These are phyloP conservation scores for Solanum ossicruentum DNA, from an alignment of 257 asterid genomes.

Conservation along the genomic window DNA sequence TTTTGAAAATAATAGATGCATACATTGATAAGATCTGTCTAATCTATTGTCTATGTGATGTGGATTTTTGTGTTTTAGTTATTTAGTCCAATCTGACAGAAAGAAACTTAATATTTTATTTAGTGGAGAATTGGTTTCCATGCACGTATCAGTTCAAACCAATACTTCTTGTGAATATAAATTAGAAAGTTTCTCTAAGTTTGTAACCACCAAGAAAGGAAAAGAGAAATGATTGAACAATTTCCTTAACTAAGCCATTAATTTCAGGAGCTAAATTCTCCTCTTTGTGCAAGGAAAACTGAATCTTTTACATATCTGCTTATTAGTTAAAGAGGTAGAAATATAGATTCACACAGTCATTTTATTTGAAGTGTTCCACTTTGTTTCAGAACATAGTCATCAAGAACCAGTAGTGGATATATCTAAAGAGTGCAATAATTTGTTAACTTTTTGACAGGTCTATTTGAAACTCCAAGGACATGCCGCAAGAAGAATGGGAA, in stretches of 20 bases:
- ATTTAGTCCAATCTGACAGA: not conserved
- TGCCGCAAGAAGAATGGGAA: slow-evolving; percentile 64
- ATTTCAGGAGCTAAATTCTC: not conserved
- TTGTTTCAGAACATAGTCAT: not conserved
- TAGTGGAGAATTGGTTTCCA: not conserved
- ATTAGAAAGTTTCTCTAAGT: not conserved
- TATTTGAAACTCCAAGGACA: slow-evolving; percentile 76
- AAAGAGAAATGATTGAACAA: not conserved
- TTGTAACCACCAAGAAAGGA: not conserved
- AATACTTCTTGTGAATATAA: not conserved
- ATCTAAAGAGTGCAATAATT: not conserved
- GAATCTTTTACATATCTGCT: not conserved
- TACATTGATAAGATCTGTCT: not conserved
- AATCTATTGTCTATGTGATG: not conserved
- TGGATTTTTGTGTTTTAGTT: not conserved
- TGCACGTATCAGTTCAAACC: not conserved
- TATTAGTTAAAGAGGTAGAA: not conserved
- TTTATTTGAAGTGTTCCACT: not conserved
- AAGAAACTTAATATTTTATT: not conserved
- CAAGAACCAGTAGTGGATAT: not conserved
- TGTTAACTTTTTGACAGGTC: slow-evolving; percentile 37
- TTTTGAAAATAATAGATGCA: not conserved
- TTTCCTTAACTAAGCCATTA: not conserved
- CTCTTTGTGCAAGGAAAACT: not conserved
- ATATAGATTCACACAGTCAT: not conserved